Conservation (phyloP, 2,329 filamentous ascomycete species). For the Fusarium subglutinans region DNA sequence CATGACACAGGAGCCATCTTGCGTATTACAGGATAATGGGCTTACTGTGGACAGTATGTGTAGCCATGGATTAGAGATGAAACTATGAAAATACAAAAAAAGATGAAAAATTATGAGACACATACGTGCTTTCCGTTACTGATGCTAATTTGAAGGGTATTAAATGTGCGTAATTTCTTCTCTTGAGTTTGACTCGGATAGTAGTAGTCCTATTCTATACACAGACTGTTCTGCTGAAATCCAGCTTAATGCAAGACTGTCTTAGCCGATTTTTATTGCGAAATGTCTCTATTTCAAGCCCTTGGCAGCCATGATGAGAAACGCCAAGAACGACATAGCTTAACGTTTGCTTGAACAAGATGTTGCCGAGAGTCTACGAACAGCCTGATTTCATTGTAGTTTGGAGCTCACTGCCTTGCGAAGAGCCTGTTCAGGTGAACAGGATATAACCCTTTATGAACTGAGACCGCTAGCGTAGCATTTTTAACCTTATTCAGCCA, state of each 20-base stretch:
- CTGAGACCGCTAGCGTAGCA: not conserved
- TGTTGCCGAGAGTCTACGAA: not conserved
- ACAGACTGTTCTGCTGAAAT: too few species aligned
- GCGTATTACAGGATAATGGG: not conserved
- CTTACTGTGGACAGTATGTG: not conserved
- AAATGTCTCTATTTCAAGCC: not conserved
- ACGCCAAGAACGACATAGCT: not conserved
- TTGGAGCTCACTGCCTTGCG: not conserved
- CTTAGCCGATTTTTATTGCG: not conserved
- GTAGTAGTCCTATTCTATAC: too few species aligned
- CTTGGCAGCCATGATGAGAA: not conserved
- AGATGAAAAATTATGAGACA: rapidly evolving
- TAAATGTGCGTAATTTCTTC: not conserved
- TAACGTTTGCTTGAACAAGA: too few species aligned
- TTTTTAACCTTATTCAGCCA: not conserved
- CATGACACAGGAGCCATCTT: not conserved
- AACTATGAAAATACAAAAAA: not conserved
- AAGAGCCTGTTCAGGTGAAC: not conserved
- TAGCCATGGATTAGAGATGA: not conserved
- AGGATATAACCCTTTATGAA: not conserved
- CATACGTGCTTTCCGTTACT: not conserved
- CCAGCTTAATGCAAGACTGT: not conserved
- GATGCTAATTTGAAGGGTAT: not conserved
- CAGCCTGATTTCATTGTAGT: not conserved
- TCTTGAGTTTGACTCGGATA: not conserved